These are phyloP conservation scores for Diospyros kaki DNA, from an alignment of 148 eudicot species.

Conservation along the genomic window DNA sequence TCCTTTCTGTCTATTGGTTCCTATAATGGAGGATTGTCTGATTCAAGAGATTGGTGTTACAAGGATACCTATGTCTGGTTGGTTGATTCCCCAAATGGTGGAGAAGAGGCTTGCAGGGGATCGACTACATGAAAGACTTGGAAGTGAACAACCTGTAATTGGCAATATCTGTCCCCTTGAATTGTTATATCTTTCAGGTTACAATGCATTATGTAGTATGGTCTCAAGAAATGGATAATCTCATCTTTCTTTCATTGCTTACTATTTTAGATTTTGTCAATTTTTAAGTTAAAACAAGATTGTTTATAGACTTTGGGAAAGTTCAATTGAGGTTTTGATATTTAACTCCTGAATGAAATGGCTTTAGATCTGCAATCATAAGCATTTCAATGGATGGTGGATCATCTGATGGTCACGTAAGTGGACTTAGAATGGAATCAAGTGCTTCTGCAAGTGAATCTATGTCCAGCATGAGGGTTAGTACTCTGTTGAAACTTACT, in stretches of 20 bases:
- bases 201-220: too few relatives aligned
- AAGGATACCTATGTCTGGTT: too few relatives aligned
- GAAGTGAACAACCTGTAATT: too few relatives aligned
- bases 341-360: slow-evolving; percentile 7
- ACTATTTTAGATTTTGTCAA: too few relatives aligned
- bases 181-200: too few relatives aligned
- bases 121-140: too few relatives aligned
- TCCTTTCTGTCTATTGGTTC: too few relatives aligned
- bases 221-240: not conserved
- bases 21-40: too few relatives aligned
- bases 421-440: slow-evolving; percentile 27
- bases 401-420: slow-evolving; percentile 35
- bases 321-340: not conserved
- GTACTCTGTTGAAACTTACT: slow-evolving; percentile 14
- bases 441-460: slow-evolving; percentile 27
- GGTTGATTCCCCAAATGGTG: too few relatives aligned
- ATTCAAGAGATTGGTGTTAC: too few relatives aligned
- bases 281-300: not conserved
- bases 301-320: not conserved
- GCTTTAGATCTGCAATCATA: slow-evolving; percentile 72
- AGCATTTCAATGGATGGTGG: slow-evolving; percentile 52
- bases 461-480: slow-evolving; percentile 47
- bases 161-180: too few relatives aligned
- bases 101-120: too few relatives aligned
- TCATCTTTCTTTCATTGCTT: not conserved